Evolutionary conservation across 805 yeast species (phyloP), one percentile per base, ranked within the genome.

Genomic region (Hanseniaspora nectarophila): DNA sequence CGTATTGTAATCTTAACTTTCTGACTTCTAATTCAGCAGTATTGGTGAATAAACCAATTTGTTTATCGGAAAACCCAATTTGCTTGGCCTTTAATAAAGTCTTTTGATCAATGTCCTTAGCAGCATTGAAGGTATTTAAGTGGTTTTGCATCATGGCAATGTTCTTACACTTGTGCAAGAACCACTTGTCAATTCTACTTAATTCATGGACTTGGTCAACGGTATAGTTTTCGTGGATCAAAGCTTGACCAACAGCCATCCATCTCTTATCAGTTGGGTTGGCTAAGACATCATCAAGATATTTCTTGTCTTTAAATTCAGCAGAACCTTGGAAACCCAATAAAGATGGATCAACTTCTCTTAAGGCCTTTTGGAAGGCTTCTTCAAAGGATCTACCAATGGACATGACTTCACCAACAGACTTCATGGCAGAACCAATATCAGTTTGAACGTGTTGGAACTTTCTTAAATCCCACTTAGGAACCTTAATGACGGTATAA

Each of bases 381-480:
- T 90, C 98, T 70, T 90, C 98, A 60, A 90, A 90, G 26, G 95
- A 90, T 68, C 98, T 78, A 63, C 98, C 98, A 63, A 90, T 86
- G 59, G 90, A 78, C 98, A 90, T 90, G 50, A 92, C 97, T 69
- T 90, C 98, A 74, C 98, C 98, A 58, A 90, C 97, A 56, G 97
- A 88, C 72, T 90, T 90, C 98, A 90, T 90, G 29, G 95, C 80
- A 1, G 97, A 88, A 9, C 92, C 83, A 60, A 90, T 77, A 66
- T 81, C 75, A 49, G 85, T 81, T 20, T 95, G 84, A 35, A 90
- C 97, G 67, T 95, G 78, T 56, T 90, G 85, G 71, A 90, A 90
- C 71, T 90, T 90, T 74, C 85, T 85, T 71, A 90, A 77, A 71
- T 90, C 98, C 98, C 98, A 90, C 73, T 97, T 80, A 68, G 98